A percentile compares a stretch with the other conserved stretches of the same genome.
Conservation (phyloP, 176 grass and related monocot species). For the Olyra latifolia region DNA sequence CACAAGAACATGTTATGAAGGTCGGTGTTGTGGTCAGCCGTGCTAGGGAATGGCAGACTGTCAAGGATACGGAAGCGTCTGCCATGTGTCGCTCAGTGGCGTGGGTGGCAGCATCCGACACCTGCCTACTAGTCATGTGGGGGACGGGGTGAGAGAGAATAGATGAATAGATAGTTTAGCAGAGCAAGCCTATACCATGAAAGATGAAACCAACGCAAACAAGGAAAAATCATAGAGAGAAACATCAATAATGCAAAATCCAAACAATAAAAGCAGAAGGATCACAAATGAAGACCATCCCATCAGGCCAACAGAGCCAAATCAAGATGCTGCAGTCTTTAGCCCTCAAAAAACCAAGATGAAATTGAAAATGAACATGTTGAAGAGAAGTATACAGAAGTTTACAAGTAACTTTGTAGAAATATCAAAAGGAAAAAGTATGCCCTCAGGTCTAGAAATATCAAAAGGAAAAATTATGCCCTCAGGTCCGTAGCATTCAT, state of each 20-base stretch:
- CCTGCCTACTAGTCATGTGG: too few relatives aligned
- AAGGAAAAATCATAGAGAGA: background rate
- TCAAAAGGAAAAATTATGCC: slow-evolving; percentile 12
- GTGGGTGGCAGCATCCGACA: too few relatives aligned
- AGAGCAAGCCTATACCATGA: background rate
- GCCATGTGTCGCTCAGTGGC: too few relatives aligned
- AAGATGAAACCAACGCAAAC: background rate
- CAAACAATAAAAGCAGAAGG: background rate
- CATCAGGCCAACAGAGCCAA: background rate
- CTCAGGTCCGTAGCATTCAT: slow-evolving; percentile 22
- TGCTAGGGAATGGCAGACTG: too few relatives aligned
- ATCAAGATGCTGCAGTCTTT: too few relatives aligned
- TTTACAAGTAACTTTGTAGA: background rate
- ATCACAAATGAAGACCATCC: background rate
- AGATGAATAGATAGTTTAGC: background rate
- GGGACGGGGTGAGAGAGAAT: too few relatives aligned
- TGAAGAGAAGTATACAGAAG: background rate
- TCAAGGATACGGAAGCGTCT: too few relatives aligned
- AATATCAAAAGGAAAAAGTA: too few relatives aligned
- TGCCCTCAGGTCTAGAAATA: too few relatives aligned
- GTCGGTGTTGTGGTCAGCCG: too few relatives aligned
- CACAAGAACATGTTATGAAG: too few relatives aligned
- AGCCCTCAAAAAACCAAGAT: too few relatives aligned
- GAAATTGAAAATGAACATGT: slow-evolving; percentile 8
- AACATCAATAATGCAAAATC: background rate